These are phyloP conservation scores for Termitomyces eurrhizus DNA, from an alignment of 768 basidiomycete genomes.

Conservation along the genomic window DNA sequence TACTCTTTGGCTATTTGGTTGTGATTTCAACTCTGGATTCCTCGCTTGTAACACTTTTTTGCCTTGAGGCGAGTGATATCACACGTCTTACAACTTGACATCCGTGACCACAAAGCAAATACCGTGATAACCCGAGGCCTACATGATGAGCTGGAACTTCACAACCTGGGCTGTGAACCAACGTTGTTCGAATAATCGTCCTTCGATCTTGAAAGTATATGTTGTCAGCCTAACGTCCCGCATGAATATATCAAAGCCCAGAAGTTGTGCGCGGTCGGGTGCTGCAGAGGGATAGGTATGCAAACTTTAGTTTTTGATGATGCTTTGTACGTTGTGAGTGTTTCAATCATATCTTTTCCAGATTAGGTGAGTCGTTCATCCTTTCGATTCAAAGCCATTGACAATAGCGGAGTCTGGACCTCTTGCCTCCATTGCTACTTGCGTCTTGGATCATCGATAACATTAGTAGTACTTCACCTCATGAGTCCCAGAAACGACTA, in stretches of 20 bases:
- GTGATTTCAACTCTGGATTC: no score
- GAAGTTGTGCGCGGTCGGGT: constrained; percentile 6
- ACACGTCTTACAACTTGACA: neutral
- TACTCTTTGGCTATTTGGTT: neutral
- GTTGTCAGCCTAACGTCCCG: neutral
- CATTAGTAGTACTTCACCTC: neutral
- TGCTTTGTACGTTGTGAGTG: constrained; percentile 23
- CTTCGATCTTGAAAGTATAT: neutral
- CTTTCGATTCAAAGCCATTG: neutral
- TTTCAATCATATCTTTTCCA: no score
- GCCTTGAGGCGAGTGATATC: neutral
- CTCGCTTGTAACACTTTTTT: neutral
- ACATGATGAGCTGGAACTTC: neutral
- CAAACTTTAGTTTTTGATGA: constrained; percentile 27
- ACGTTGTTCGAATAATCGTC: neutral
- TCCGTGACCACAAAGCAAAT: neutral
- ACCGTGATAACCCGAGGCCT: no score
- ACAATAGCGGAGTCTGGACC: constrained; percentile 43
- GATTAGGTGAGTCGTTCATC: constrained; percentile 35
- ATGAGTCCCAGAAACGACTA: constrained; percentile 28
- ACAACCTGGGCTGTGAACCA: neutral
- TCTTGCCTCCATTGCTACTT: constrained; percentile 48
- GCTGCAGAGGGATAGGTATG: constrained; percentile 22
- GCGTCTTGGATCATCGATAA: constrained; percentile 22
- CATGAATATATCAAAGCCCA: neutral